Base-by-base conservation (phyloP, 2,329 filamentous ascomycete species). In the Furcasterigmium furcatum region DNA sequence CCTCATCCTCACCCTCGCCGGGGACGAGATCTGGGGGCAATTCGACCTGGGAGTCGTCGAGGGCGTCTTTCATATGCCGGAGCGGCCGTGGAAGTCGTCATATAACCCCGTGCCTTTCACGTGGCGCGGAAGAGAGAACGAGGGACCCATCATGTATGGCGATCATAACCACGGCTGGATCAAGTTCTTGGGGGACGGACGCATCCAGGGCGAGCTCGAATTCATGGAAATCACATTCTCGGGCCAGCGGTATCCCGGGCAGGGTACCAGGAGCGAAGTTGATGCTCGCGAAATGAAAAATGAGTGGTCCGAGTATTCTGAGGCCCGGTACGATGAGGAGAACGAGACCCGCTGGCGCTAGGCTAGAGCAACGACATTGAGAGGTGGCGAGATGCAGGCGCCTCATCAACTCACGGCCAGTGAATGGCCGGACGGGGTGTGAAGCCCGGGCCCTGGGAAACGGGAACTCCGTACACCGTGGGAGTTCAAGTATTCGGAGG, bases 1-100 rank as follows among this genome's bases (percentile, higher is more conserved):
- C 2, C 52, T 72, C 9, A 58, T 68, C 34, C 56, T 73, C 14
- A 69, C 68, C 2, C 61, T 72, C 2, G 59, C 58, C 14, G 65
- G 66, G 12, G 57, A 55, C 5, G 63, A 50, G 13, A 53, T 77
- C 8, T 79, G 75, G 74, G 73, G 68, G 0, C 55, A 51, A 1
- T 77, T 78, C 50, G 60, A 70, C 36, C 59, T 75, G 5, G 69
- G 67, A 1, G 45, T 67, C 8, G 60, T 72, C 30, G 47, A 59
- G 32, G 71, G 73, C 2, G 55, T 77, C 4, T 55, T 77, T n/a
- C 60, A 61, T 27, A 60, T 77, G 25, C 46, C 61, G 7, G 42
- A 65, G 14, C 63, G 64, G 3, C 69, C 67, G 1, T 58, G 50
- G 45, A 25, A 53, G 29, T 61, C 66, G 3, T 65, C 66, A 0